Conservation (phyloP, 306 rosid species). For the Cucumis melo region DNA sequence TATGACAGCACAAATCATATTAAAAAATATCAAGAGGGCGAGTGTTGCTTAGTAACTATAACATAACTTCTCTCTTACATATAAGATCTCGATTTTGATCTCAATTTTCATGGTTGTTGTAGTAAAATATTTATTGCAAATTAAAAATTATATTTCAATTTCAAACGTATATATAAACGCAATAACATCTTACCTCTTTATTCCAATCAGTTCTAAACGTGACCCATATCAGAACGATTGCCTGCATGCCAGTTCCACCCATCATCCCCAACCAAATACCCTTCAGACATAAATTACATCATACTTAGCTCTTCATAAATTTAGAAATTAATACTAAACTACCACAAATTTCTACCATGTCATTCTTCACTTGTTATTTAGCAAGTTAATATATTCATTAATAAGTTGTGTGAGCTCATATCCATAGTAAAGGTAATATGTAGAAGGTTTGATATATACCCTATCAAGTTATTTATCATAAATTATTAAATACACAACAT, state of each 20-base stretch:
- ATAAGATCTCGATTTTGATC: too few species aligned
- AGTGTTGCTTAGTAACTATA: too few species aligned
- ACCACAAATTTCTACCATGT: too few species aligned
- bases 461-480: not conserved
- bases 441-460: not conserved
- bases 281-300: slow-evolving; percentile 6
- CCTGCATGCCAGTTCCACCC: slow-evolving; percentile 55
- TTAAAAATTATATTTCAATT: not conserved
- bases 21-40: not conserved
- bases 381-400: too few species aligned
- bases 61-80: too few species aligned
- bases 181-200: slow-evolving; percentile 27
- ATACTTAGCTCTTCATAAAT: not conserved
- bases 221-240: slow-evolving; percentile 45
- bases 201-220: slow-evolving; percentile 57
- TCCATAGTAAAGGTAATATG: not conserved
- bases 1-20: not conserved
- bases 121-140: not conserved
- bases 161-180: too few species aligned
- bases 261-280: slow-evolving; percentile 88
- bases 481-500: not conserved
- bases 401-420: too few species aligned
- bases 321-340: too few species aligned
- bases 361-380: too few species aligned
- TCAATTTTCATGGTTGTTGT: too few species aligned